Conservation (phyloP, 805 yeast genomes). For the Candida chauliodis region DNA sequence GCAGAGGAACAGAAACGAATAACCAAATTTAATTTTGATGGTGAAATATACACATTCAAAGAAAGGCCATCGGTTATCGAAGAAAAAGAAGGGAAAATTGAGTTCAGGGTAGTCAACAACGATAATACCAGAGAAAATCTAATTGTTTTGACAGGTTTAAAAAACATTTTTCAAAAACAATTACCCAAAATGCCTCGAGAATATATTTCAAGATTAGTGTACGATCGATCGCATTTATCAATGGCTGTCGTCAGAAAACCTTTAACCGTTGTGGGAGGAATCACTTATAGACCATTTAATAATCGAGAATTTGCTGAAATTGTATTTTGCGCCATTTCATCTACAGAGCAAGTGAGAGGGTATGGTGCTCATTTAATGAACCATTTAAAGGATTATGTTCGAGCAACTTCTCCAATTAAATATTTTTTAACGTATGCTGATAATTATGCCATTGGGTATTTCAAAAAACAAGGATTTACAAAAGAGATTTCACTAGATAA, state of each 20-base stretch:
- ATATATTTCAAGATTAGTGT: conserved; percentile 89
- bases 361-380: conserved; percentile 99
- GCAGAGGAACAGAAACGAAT: conserved; percentile 41
- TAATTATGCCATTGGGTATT: conserved; percentile 97
- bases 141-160: conserved; percentile 90
- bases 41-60: conserved; percentile 74
- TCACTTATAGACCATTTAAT: conserved; percentile 92
- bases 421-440: conserved; percentile 95
- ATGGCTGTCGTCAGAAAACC: conserved; percentile 96
- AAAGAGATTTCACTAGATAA: conserved; percentile 87
- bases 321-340: conserved; percentile 96
- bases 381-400: conserved; percentile 92
- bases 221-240: conserved; percentile 89
- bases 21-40: conserved; percentile 64
- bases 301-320: conserved; percentile 92
- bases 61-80: conserved; percentile 94
- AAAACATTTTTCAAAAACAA: conserved; percentile 95
- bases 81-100: conserved; percentile 89
- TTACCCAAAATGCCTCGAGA: conserved; percentile 98
- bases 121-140: conserved; percentile 83
- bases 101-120: conserved; percentile 93
- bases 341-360: conserved; percentile 97
- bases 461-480: conserved; percentile 97
- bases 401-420: conserved; percentile 79
- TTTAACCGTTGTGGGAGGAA: conserved; percentile 94